Evolutionary conservation across 257 asterid genomes (phyloP).

Genomic region (Henckelia pumila): DNA sequence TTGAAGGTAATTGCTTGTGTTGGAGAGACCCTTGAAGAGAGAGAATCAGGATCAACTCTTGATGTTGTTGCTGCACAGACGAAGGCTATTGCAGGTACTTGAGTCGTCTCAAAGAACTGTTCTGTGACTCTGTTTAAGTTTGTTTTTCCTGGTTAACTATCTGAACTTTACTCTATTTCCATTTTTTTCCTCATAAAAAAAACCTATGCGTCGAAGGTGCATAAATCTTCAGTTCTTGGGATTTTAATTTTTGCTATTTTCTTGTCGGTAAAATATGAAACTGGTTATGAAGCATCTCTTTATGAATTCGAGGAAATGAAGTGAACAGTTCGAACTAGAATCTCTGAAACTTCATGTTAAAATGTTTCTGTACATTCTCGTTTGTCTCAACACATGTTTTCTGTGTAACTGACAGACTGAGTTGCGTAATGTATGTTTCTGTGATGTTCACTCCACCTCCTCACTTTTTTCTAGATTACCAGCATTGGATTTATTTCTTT

Average conservation of each 20-base stretch:
- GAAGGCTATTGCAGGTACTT: conserved; percentile 91
- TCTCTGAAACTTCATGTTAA: neutral
- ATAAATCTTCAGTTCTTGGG: neutral
- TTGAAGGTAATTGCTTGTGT: conserved; percentile 96
- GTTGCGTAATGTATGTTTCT: neutral
- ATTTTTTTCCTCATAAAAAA: no score
- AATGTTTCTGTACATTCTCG: neutral
- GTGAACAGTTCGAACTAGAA: neutral
- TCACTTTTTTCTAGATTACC: neutral
- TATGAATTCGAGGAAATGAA: neutral
- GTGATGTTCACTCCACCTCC: neutral
- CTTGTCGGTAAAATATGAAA: neutral
- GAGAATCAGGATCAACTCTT: conserved; percentile 91
- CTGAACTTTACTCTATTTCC: neutral
- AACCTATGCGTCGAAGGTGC: neutral
- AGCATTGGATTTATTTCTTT: neutral
- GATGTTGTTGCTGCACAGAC: conserved; percentile 94
- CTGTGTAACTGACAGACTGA: neutral
- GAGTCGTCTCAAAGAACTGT: neutral
- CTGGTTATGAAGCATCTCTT: neutral
- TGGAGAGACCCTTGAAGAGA: conserved; percentile 98
- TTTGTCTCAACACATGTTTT: neutral
- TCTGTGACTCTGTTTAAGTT: no score
- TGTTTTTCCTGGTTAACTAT: neutral
- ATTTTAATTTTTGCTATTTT: no score